Evolutionary conservation across 2,329 filamentous ascomycete genomes (phyloP), one percentile per base, ranked within the genome.

Genomic region (Chaetoscypha palmicola): DNA sequence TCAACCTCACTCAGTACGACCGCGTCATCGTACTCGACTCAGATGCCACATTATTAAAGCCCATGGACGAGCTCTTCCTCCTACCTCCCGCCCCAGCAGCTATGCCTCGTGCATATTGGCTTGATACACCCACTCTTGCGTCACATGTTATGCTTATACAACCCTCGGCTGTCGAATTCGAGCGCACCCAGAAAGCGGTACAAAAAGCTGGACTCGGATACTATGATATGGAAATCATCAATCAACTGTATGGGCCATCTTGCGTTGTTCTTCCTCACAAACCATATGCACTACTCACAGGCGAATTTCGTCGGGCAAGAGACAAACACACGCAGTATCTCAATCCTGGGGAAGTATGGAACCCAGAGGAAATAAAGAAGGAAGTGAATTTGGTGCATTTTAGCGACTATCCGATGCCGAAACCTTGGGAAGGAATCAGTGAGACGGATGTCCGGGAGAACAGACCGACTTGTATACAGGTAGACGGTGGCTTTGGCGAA

Each of bases 61-160:
- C 69, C 17, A 74, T 87, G 69, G 83, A 88, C 53, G 81, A 86
- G 43, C 69, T 87, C 0, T 88, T 88, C 63, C 71, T 82, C 21
- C 67, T 83, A 1, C 83, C 83, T 0, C 59, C 66, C 1, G 70
- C 73, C 1, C 67, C 73, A 1, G 71, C 83, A 3, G 81, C 81
- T 2, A 81, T 86, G 73, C 80, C 83, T 1, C 74, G 79, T 23
- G 83, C 83, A 7, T 86, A 87, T 60, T 87, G 83, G 83, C 66
- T 78, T 1, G 68, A 74, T 4, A 74, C 74, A 0, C 65, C 70
- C 1, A 67, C 66, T 7, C 67, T 86, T 9, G 77, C 78, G 0
- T 78, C 77, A 2, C 70, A 80, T 32, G 57, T 85, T 31, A 72
- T 84, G 59, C 71, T 85, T 3, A 64, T 84, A 32, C 66, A 79